Conservation (phyloP, 2,329 filamentous ascomycete species). For the Penicillium palitans region DNA sequence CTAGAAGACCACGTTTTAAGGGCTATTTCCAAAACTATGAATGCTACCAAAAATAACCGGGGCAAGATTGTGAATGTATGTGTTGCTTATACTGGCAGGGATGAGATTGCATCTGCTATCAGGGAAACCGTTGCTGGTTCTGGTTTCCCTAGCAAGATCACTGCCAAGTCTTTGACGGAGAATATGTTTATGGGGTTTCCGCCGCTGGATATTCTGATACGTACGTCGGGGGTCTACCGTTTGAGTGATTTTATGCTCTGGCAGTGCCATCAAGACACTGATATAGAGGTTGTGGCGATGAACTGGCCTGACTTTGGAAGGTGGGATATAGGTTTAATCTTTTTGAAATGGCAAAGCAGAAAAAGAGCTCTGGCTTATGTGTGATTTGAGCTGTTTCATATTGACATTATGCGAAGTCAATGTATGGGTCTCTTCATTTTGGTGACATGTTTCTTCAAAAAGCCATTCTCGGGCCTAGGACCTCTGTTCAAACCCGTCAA, state of each 20-base stretch:
- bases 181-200: conserved; percentile 1
- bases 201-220: not conserved
- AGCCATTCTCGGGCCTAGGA: not conserved
- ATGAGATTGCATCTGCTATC: conserved; percentile 1
- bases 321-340: not conserved
- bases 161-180: not conserved
- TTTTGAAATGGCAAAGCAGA: conserved; percentile 1
- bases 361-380: not conserved
- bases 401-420: not conserved
- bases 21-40: not conserved
- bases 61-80: not conserved
- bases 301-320: not conserved
- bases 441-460: not conserved
- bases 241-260: conserved; percentile 5
- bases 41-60: not conserved
- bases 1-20: not conserved
- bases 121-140: not conserved
- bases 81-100: not conserved
- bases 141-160: not conserved
- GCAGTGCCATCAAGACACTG: conserved; percentile 2
- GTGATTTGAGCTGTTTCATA: not conserved
- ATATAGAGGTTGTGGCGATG: conserved; percentile 1
- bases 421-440: not conserved
- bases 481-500: not conserved
- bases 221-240: not conserved